A percentile compares a stretch with the other conserved stretches of the same genome.
These are phyloP conservation scores for Microascus cirrosus DNA, from an alignment of 2,329 filamentous ascomycete species.

Conservation along the genomic window DNA sequence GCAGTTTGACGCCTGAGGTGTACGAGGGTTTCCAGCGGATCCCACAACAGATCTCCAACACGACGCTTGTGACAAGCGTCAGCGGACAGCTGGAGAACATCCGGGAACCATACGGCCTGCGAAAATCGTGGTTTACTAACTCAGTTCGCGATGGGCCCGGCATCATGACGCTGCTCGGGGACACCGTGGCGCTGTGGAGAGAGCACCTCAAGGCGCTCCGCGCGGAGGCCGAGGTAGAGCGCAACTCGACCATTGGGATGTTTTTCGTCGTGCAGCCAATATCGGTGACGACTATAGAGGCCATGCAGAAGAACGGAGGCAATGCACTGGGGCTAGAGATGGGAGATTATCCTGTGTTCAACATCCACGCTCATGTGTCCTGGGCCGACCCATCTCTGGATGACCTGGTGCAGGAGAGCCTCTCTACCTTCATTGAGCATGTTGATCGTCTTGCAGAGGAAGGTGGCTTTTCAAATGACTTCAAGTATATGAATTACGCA, in stretches of 20 bases:
- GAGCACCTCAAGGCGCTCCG: too few species aligned
- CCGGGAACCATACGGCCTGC: too few species aligned
- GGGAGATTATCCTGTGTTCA: slow-evolving; percentile 14
- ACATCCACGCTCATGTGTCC: slow-evolving; percentile 10
- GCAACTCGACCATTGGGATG: slow-evolving; percentile 13
- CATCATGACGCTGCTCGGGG: too few species aligned
- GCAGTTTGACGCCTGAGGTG: too few species aligned
- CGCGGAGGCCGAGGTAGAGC: not conserved
- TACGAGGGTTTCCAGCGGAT: too few species aligned
- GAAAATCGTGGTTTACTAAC: too few species aligned
- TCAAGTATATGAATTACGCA: slow-evolving; percentile 32
- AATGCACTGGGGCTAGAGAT: slow-evolving; percentile 22
- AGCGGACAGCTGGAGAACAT: too few species aligned
- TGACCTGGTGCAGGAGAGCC: slow-evolving; percentile 9
- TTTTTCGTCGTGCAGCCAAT: slow-evolving; percentile 26
- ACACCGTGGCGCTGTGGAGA: too few species aligned
- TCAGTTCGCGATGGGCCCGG: too few species aligned
- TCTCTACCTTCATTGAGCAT: slow-evolving; percentile 8
- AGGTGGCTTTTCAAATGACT: slow-evolving; percentile 5
- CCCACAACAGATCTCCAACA: too few species aligned
- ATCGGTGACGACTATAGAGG: slow-evolving; percentile 20
- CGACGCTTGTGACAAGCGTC: too few species aligned
- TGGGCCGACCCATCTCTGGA: slow-evolving; percentile 12
- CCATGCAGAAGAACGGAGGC: slow-evolving; percentile 22
- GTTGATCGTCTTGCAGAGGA: slow-evolving; percentile 8